These are phyloP conservation scores for Piper betle DNA, from an alignment of 164 flowering plant genomes.

Conservation along the genomic window DNA sequence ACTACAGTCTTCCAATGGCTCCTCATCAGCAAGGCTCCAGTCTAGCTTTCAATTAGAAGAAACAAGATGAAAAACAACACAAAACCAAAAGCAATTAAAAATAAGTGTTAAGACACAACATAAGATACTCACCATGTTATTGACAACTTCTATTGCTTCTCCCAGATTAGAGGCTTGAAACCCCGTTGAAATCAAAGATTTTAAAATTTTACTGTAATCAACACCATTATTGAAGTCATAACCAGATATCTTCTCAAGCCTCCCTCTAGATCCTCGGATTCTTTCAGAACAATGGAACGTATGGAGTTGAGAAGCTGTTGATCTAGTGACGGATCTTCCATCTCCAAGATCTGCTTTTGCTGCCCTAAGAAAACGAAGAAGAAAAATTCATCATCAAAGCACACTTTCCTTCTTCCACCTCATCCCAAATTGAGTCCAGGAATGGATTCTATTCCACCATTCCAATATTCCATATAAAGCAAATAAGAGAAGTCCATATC, in stretches of 20 bases:
- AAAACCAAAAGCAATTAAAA: not conserved
- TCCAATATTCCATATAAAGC: too few species aligned
- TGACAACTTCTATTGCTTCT: constrained; percentile 67
- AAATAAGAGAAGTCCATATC: too few species aligned
- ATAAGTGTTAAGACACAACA: not conserved
- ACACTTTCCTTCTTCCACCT: too few species aligned
- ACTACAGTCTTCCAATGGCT: constrained; percentile 36
- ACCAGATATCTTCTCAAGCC: constrained; percentile 41
- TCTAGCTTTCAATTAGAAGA: constrained; percentile 41
- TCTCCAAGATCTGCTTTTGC: not conserved
- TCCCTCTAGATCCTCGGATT: constrained; percentile 55
- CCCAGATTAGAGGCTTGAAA: constrained; percentile 97
- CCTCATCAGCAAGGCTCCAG: constrained; percentile 80
- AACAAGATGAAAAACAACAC: not conserved
- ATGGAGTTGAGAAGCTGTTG: constrained; percentile 18
- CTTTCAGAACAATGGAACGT: constrained; percentile 36
- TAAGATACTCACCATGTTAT: constrained; percentile 51
- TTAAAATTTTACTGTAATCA: constrained; percentile 43
- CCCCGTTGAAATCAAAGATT: constrained; percentile 61
- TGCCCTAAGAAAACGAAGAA: not conserved
- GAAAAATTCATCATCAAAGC: too few species aligned
- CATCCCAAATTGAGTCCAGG: too few species aligned
- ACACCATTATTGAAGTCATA: constrained; percentile 87
- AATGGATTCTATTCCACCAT: too few species aligned
- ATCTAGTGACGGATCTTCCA: not conserved